A percentile compares a stretch with the other conserved stretches of the same genome.
These are phyloP conservation scores for Ganoderma sinense DNA, from an alignment of 1,284 basidiomycete genomes.

Conservation along the genomic window DNA sequence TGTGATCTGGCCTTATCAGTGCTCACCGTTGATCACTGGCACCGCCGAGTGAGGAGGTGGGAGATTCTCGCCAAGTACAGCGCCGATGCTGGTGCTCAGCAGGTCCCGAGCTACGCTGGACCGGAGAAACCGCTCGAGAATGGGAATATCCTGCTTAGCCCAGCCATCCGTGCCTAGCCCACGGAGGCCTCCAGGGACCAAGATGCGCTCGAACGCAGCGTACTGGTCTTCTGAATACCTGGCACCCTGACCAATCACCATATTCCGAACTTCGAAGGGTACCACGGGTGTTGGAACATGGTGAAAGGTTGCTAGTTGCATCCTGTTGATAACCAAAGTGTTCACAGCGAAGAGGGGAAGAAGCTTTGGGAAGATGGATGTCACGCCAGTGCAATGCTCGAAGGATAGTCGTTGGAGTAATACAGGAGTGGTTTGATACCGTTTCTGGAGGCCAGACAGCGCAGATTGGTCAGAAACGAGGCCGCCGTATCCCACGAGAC, in stretches of 20 bases:
- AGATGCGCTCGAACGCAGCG: background rate
- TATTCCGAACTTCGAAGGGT: background rate
- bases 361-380: background rate
- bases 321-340: background rate
- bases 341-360: background rate
- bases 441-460: background rate
- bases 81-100: background rate
- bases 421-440: background rate
- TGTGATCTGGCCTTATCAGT: no score
- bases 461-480: background rate
- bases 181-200: background rate
- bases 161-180: background rate
- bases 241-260: background rate
- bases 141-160: background rate
- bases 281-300: background rate
- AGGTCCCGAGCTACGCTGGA: background rate
- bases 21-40: background rate
- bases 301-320: background rate
- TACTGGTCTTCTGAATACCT: background rate
- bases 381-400: background rate
- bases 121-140: background rate
- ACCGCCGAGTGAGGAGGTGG: background rate
- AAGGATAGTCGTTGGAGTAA: background rate
- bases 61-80: background rate
- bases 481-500: background rate